Percentiles rank a stretch among this genome's conserved stretches.
phyloP scores from a whole-genome alignment of 352 stramenopile genomes.

The Globisporangium spinosum region DNA sequence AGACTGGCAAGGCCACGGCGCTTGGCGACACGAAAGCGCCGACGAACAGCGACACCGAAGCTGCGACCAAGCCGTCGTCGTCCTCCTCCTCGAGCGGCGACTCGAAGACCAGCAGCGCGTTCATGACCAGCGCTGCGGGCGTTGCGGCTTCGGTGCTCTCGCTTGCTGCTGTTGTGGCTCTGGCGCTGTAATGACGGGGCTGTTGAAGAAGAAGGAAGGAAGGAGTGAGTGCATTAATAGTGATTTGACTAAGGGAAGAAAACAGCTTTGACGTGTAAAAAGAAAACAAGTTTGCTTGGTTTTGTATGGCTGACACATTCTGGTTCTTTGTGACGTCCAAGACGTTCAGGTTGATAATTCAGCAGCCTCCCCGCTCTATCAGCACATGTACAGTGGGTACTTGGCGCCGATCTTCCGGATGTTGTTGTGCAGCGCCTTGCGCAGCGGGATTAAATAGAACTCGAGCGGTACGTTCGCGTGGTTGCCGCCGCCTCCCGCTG shows the following conservation, averaged over 20 bases:
- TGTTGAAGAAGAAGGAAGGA: background rate
- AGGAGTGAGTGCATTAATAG: background rate
- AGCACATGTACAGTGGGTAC: slow-evolving; percentile 76
- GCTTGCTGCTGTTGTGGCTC: background rate
- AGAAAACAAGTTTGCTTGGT: background rate
- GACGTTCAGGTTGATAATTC: background rate
- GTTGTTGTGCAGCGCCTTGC: slow-evolving; percentile 74
- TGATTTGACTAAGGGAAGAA: background rate
- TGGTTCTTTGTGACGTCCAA: background rate
- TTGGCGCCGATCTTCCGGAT: slow-evolving; percentile 68
- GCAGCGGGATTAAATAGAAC: slow-evolving; percentile 74
- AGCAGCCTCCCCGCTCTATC: slow-evolving; percentile 8
- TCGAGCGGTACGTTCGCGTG: slow-evolving; percentile 52
- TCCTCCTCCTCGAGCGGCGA: background rate
- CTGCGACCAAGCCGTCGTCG: background rate
- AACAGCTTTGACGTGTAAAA: background rate
- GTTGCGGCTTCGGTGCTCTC: slow-evolving; percentile 8
- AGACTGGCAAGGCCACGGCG: slow-evolving; percentile 19
- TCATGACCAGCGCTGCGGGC: background rate
- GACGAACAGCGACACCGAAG: slow-evolving; percentile 13
- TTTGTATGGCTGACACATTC: background rate
- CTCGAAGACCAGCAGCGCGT: background rate
- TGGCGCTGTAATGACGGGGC: slow-evolving; percentile 1
- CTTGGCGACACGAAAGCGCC: slow-evolving; percentile 13
- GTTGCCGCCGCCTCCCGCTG: slow-evolving; percentile 1